Evolutionary conservation across 768 basidiomycete genomes (phyloP).

Genomic region (Paxillus involutus): DNA sequence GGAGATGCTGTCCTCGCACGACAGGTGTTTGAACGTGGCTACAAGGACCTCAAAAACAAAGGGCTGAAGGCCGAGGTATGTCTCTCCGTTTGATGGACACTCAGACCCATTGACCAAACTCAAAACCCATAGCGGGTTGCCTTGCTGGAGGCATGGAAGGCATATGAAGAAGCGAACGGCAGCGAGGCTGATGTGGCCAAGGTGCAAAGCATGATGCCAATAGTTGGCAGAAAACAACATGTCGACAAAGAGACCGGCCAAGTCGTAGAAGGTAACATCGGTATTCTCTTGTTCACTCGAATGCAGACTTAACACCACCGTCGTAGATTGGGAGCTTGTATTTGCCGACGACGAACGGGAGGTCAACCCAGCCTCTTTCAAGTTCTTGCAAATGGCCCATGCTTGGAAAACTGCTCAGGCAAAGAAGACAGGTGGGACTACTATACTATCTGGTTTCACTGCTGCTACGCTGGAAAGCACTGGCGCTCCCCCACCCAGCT

Average conservation of each 20-base stretch:
- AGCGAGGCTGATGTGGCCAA: constrained; percentile 69
- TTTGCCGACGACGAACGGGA: constrained; percentile 97
- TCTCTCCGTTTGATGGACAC: background rate
- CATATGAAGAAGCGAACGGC: constrained; percentile 84
- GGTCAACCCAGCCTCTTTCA: constrained; percentile 90
- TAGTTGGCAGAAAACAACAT: constrained; percentile 80
- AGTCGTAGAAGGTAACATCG: constrained; percentile 73
- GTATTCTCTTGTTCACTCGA: background rate
- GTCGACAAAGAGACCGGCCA: constrained; percentile 85
- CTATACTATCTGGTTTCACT: constrained; percentile 48
- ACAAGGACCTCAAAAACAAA: constrained; percentile 81
- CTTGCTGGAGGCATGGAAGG: constrained; percentile 92
- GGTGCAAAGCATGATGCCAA: constrained; percentile 92
- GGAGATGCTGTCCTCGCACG: constrained; percentile 73
- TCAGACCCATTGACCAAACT: background rate
- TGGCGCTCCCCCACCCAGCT: constrained; percentile 2
- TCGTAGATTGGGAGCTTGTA: constrained; percentile 87
- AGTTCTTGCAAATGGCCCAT: constrained; percentile 94
- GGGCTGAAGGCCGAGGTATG: constrained; percentile 86
- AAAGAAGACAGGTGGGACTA: constrained; percentile 36
- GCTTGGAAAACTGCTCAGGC: constrained; percentile 73
- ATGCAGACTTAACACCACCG: background rate
- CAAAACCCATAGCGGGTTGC: constrained; percentile 69
- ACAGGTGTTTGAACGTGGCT: constrained; percentile 82
- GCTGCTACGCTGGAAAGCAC: constrained; percentile 32